Evolutionary conservation across 2,329 filamentous ascomycete genomes (phyloP).

Genomic region (Aspergillus jensenii): DNA sequence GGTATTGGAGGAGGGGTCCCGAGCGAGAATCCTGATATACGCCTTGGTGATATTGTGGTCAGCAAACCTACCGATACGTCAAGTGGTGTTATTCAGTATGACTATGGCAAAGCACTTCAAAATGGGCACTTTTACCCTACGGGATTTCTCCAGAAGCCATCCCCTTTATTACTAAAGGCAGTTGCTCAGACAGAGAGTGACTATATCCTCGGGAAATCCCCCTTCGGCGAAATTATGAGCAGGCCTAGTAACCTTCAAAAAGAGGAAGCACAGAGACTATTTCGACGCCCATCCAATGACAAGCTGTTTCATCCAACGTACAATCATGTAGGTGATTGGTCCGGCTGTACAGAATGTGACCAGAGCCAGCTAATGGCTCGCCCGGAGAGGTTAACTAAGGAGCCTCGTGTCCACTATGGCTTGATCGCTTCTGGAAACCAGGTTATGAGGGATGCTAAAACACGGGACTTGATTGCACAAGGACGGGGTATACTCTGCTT

Average conservation of each 20-base stretch:
- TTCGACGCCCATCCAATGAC: not conserved
- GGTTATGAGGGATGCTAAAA: no score
- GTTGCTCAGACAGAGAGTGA: not conserved
- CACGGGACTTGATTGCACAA: no score
- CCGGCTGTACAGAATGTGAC: not conserved
- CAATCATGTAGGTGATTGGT: not conserved
- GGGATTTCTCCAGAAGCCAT: not conserved
- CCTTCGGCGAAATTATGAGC: not conserved
- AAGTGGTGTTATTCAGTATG: constrained; percentile 29
- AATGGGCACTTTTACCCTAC: not conserved
- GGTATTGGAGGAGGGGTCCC: constrained; percentile 42
- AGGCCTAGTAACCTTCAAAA: not conserved
- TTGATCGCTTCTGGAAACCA: no score
- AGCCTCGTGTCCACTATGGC: no score
- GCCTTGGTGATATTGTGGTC: constrained; percentile 32
- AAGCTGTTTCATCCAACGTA: not conserved
- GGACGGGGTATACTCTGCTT: no score
- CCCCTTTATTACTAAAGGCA: not conserved
- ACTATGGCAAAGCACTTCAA: constrained; percentile 21
- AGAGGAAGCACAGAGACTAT: not conserved
- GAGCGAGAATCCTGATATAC: constrained; percentile 24
- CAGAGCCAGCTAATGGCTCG: not conserved
- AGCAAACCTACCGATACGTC: constrained; percentile 12
- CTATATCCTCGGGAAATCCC: not conserved
- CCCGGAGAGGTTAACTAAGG: not conserved